Base-by-base conservation (phyloP, 2,329 filamentous ascomycete species). In the Scortechinia acanthostroma region DNA sequence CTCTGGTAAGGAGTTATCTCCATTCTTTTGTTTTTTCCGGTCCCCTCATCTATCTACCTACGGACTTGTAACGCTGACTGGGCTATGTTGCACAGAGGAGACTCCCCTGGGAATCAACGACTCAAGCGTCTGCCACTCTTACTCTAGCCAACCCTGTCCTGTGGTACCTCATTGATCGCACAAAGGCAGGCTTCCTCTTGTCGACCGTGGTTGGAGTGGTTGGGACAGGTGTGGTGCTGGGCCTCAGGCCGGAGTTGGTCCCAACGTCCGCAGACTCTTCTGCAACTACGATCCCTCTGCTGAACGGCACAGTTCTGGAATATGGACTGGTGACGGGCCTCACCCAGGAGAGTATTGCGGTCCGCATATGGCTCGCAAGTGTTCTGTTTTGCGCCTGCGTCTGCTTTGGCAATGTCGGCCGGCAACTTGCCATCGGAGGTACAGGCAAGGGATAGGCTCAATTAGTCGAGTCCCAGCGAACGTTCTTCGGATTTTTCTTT, bases 121-220 rank as follows among this genome's bases (percentile, higher is more conserved):
- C 95, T n/a, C 93, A 98, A 64, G 82, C 94, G 17, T 94, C 91
- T 1, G 65, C 94, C 21, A 93, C 91, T 1, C 80, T 98, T 43
- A 88, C 90, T 19, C 79, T 97, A 48, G 88, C 86, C 17, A 97
- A 97, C 59, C 91, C 93, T 1, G 86, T 93, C 6, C 70, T 98
- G 16, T 98, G 93, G 93, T 98, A 95, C 65, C 73, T 97, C 20
- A 86, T 98, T 57, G 93, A 98, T 65, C 87, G 91, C 43, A 93
- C 89, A 42, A 83, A 81, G 52, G 77, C 90, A 0, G 93, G 93
- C 3, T 86, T 97, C 53, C 68, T 93, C 23, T 76, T 96, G 46
- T 90, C 88, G 0, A 73, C 83, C 14, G 68, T 78, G 2, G 83
- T 95, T 10, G 86, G 88, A 1, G 59, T 91, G 21, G 67, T 76